Percentiles rank a stretch among this genome's conserved stretches.
phyloP scores from a whole-genome alignment of 2,329 filamentous ascomycete species.

The Colletotrichum scovillei region DNA sequence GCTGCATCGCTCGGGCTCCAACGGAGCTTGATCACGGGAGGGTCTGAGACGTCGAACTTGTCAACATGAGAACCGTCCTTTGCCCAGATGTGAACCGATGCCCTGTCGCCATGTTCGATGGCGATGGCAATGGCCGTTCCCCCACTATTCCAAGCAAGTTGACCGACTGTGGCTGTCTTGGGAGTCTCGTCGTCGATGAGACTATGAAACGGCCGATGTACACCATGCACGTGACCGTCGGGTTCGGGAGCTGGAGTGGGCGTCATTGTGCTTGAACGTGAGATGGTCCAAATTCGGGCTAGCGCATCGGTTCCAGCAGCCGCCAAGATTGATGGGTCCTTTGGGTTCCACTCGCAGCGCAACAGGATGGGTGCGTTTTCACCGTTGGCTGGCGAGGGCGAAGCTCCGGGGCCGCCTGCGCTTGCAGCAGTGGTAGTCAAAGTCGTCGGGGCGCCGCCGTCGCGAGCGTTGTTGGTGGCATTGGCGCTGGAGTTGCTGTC shows the following conservation, averaged over 20 bases:
- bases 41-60: conserved; percentile 67
- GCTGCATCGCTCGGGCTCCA: conserved; percentile 68
- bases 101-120: conserved; percentile 64
- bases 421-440: conserved; percentile 45
- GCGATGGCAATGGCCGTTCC: conserved; percentile 68
- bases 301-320: conserved; percentile 77
- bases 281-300: conserved; percentile 75
- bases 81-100: conserved; percentile 66
- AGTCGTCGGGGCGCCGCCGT: conserved; percentile 48
- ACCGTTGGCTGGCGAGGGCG: conserved; percentile 46
- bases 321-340: conserved; percentile 72
- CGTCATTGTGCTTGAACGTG: conserved; percentile 58
- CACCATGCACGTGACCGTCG: conserved; percentile 56
- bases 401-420: conserved; percentile 32
- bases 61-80: conserved; percentile 63
- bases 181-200: conserved; percentile 66
- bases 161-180: conserved; percentile 64
- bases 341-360: conserved; percentile 77
- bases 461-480: conserved; percentile 35
- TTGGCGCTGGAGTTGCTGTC: conserved; percentile 40
- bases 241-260: conserved; percentile 26
- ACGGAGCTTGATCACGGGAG: conserved; percentile 70
- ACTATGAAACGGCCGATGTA: conserved; percentile 54
- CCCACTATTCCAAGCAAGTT: conserved; percentile 70
- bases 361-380: conserved; percentile 71